A percentile compares a stretch with the other conserved stretches of the same genome.
These are phyloP conservation scores for Coemansia aciculifera DNA, from an alignment of 192 early-diverging fungal species.

Conservation along the genomic window DNA sequence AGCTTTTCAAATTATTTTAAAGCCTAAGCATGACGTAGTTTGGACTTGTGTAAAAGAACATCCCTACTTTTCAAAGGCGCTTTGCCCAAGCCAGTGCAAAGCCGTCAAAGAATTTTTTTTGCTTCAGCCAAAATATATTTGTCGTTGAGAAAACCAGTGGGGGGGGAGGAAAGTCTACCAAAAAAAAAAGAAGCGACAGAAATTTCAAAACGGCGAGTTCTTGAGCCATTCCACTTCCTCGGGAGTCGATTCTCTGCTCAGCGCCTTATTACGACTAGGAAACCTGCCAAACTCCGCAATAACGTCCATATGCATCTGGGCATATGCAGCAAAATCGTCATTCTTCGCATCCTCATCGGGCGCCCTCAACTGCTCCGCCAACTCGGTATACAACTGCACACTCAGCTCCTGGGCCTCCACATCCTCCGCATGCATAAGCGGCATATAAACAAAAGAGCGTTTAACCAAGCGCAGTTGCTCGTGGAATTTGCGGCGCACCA, in stretches of 20 bases:
- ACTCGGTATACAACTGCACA: slow-evolving; percentile 54
- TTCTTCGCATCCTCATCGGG: slow-evolving; percentile 37
- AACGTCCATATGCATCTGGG: slow-evolving; percentile 50
- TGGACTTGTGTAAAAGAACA: too few species aligned
- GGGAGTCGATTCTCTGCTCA: slow-evolving; percentile 56
- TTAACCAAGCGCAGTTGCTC: slow-evolving; percentile 55
- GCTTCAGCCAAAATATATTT: too few species aligned
- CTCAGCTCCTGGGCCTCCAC: slow-evolving; percentile 60
- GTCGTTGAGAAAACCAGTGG: too few species aligned
- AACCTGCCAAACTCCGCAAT: slow-evolving; percentile 65
- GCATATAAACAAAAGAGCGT: slow-evolving; percentile 59
- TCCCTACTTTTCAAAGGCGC: too few species aligned
- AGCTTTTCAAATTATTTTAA: too few species aligned
- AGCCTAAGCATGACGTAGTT: too few species aligned
- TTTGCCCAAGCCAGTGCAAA: not conserved
- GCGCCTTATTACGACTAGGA: slow-evolving; percentile 60
- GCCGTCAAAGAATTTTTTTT: too few species aligned
- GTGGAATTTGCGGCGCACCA: slow-evolving; percentile 54
- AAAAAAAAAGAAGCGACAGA: slow-evolving; percentile 7
- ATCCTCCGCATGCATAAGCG: slow-evolving; percentile 66
- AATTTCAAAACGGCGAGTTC: slow-evolving; percentile 32
- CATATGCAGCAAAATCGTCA: slow-evolving; percentile 47
- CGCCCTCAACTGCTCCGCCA: slow-evolving; percentile 38
- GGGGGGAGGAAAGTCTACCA: not conserved
- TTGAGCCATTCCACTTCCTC: slow-evolving; percentile 58